A percentile compares a stretch with the other conserved stretches of the same genome.
These are phyloP conservation scores for Candida alai DNA, from an alignment of 805 yeast genomes.

Conservation along the genomic window DNA sequence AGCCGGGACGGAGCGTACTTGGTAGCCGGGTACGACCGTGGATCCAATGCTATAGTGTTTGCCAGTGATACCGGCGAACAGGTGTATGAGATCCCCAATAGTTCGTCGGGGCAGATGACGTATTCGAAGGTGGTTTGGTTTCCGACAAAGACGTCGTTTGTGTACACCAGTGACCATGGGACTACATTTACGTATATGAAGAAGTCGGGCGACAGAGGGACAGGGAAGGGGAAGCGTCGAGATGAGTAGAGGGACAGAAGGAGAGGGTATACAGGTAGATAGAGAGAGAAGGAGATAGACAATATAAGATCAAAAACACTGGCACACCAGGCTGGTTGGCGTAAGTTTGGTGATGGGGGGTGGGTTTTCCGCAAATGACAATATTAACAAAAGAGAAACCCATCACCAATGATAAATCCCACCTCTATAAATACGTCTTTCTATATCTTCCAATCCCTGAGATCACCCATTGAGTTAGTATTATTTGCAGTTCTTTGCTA, in stretches of 20 bases:
- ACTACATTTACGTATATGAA: constrained; percentile 23
- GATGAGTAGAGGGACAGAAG: neutral
- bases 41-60: constrained; percentile 38
- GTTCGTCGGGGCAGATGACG: constrained; percentile 24
- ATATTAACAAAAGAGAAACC: no score
- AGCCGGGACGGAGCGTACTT: constrained; percentile 45
- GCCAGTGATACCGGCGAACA: constrained; percentile 26
- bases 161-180: constrained; percentile 28
- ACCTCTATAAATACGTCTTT: no score
- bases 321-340: no score
- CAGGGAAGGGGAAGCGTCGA: neutral
- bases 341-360: no score
- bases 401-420: no score
- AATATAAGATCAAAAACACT: no score
- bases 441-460: neutral
- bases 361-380: no score
- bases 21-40: constrained; percentile 42
- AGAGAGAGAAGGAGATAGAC: no score
- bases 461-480: neutral
- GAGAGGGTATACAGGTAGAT: constrained; percentile 2
- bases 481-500: neutral
- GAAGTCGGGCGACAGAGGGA: constrained; percentile 5
- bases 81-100: constrained; percentile 28
- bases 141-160: constrained; percentile 30
- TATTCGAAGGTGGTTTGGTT: constrained; percentile 30